Percentiles rank a stretch among this genome's conserved stretches.
Conservation (phyloP, 179 eudicot species). For the Spinacia oleracea region DNA sequence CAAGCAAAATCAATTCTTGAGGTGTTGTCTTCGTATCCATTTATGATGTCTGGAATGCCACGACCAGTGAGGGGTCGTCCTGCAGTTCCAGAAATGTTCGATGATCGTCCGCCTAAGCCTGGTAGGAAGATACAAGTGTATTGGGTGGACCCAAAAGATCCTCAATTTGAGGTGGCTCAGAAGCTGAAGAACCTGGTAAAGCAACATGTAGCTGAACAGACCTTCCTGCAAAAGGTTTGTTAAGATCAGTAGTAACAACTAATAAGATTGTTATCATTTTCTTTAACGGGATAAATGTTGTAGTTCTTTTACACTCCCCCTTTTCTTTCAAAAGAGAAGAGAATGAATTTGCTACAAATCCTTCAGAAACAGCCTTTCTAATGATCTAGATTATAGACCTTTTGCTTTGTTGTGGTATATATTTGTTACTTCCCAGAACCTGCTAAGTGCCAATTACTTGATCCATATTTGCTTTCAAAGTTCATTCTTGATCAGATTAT, state of each 20-base stretch:
- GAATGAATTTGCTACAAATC: background rate
- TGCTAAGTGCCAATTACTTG: background rate
- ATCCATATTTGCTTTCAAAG: background rate
- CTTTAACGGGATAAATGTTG: background rate
- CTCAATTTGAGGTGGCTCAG: conserved; percentile 57
- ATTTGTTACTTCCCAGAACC: background rate
- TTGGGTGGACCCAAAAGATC: conserved; percentile 61
- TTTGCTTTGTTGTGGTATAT: too few species aligned
- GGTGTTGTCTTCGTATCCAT: conserved; percentile 38
- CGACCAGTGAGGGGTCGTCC: conserved; percentile 62
- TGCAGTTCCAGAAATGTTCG: conserved; percentile 63
- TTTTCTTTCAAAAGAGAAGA: background rate
- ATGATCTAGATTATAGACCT: background rate
- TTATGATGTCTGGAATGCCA: conserved; percentile 82
- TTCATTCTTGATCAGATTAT: background rate
- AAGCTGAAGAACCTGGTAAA: conserved; percentile 41
- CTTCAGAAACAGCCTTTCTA: background rate
- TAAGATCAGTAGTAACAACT: background rate
- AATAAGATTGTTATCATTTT: too few species aligned
- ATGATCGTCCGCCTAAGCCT: conserved; percentile 62
- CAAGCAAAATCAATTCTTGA: conserved; percentile 44
- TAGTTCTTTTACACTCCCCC: background rate
- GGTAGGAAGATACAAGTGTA: conserved; percentile 36
- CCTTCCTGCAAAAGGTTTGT: conserved; percentile 45
- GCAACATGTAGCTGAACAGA: conserved; percentile 53